These are phyloP conservation scores for Stachybotrys chartarum DNA, from an alignment of 2,329 filamentous ascomycete species.

Conservation along the genomic window DNA sequence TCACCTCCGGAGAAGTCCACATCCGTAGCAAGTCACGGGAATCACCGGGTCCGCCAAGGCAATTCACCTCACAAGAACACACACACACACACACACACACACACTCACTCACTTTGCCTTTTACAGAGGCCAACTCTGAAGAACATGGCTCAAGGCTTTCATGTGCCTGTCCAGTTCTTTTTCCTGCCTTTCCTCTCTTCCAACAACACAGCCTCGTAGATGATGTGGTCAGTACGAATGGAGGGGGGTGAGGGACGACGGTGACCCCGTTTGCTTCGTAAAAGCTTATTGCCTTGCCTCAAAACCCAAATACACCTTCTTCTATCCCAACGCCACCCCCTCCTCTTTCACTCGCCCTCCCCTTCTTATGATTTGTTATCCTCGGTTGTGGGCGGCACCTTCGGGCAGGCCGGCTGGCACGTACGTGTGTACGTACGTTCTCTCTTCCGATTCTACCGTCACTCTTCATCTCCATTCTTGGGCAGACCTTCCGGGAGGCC, in stretches of 20 bases:
- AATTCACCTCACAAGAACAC: not conserved
- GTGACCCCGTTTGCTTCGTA: not conserved
- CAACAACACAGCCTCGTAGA: no score
- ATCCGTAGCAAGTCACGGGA: not conserved
- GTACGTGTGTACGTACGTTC: no score
- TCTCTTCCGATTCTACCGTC: no score
- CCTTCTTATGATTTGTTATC: not conserved
- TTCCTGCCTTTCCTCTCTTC: no score
- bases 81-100: no score
- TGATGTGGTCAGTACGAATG: not conserved
- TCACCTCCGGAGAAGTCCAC: not conserved
- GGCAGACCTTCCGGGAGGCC: no score
- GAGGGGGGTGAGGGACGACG: not conserved
- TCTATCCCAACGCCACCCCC: not conserved
- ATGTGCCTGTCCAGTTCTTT: no score
- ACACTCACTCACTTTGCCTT: no score
- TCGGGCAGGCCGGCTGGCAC: not conserved
- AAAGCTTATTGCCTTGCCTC: not conserved
- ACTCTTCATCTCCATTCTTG: no score
- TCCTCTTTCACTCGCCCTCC: not conserved
- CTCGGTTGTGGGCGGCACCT: not conserved
- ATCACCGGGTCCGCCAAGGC: not conserved
- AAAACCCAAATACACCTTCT: not conserved
- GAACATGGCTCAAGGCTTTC: no score
- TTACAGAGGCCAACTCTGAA: no score